A percentile compares a stretch with the other conserved stretches of the same genome.
These are phyloP conservation scores for Eucalyptus marginata DNA, from an alignment of 345 rosid species.

Conservation along the genomic window DNA sequence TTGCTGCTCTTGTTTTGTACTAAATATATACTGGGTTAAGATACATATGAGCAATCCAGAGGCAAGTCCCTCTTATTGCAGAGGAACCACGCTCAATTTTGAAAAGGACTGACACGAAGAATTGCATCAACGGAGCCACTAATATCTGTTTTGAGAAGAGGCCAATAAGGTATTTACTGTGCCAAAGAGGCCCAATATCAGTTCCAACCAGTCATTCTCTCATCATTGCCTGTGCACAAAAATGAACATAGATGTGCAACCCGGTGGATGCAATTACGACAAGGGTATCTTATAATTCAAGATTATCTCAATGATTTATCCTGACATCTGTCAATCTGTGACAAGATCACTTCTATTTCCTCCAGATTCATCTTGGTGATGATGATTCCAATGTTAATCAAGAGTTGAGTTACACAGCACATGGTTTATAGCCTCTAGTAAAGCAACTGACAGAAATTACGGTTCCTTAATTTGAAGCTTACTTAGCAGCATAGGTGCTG, in stretches of 20 bases:
- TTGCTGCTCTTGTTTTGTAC: neutral
- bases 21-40: neutral
- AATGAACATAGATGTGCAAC: neutral
- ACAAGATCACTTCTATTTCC: neutral
- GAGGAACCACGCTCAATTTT: neutral
- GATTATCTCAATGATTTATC: neutral
- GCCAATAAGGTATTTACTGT: neutral
- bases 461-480: neutral
- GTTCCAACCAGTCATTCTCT: neutral
- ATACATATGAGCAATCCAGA: neutral
- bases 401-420: neutral
- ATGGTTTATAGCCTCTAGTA: neutral
- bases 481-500: neutral
- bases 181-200: neutral
- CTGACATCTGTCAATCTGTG: neutral
- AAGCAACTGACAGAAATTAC: neutral
- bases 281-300: neutral
- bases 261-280: neutral
- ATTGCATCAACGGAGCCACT: neutral
- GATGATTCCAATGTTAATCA: neutral
- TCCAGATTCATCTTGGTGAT: neutral
- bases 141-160: neutral
- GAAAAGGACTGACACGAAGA: neutral
- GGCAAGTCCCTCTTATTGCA: neutral
- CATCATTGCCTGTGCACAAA: neutral